Evolutionary conservation across 306 rosid species (phyloP).

Genomic region (Alnus rubra): DNA sequence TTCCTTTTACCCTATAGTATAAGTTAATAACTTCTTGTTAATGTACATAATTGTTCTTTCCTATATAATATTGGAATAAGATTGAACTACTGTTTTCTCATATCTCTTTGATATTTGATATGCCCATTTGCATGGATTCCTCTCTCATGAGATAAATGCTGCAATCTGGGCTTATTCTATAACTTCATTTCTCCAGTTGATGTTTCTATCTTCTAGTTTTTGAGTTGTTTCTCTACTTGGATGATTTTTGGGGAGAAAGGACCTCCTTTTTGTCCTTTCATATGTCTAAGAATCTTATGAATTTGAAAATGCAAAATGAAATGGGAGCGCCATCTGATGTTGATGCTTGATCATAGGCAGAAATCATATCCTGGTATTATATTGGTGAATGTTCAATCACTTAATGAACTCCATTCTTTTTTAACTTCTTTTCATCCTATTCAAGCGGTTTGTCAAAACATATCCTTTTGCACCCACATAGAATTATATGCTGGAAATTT

Average conservation of each 20-base stretch:
- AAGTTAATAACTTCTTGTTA: neutral
- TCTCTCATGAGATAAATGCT: neutral
- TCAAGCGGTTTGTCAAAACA: neutral
- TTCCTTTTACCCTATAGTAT: neutral
- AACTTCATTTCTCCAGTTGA: neutral
- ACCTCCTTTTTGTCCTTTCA: neutral
- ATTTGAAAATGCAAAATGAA: neutral
- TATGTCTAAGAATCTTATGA: neutral
- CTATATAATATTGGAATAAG: neutral
- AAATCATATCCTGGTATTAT: neutral
- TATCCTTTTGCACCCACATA: too few species aligned
- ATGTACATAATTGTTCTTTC: neutral
- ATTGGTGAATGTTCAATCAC: neutral
- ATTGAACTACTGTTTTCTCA: neutral
- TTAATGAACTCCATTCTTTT: neutral
- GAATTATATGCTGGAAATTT: neutral
- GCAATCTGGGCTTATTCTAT: neutral
- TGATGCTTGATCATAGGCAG: neutral
- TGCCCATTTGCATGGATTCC: neutral
- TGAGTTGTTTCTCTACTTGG: neutral
- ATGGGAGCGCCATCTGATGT: neutral
- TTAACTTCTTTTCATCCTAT: neutral
- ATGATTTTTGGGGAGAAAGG: neutral
- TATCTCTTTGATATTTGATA: neutral
- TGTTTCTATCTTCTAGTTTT: neutral